Evolutionary conservation across 202 grass and related monocot species (phyloP).

Genomic region (Musa balbisiana): DNA sequence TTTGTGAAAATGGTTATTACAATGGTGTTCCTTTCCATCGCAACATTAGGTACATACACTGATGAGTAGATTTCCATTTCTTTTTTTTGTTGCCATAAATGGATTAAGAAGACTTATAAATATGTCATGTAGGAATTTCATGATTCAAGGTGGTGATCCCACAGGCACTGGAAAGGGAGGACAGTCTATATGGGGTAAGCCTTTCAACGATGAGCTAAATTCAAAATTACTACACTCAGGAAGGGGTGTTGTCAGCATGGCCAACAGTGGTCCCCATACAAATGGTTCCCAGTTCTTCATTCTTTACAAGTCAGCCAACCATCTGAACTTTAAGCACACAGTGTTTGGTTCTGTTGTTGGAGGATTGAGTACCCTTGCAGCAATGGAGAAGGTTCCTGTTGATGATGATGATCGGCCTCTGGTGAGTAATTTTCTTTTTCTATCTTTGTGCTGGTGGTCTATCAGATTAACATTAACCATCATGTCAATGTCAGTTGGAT

Average conservation of each 20-base stretch:
- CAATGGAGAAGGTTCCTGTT: conserved; percentile 92
- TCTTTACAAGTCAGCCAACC: conserved; percentile 80
- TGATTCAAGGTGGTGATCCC: conserved; percentile 99
- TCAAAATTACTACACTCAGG: conserved; percentile 91
- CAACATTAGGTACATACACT: conserved; percentile 53
- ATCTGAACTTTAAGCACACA: conserved; percentile 93
- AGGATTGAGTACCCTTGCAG: conserved; percentile 67
- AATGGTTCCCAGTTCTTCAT: conserved; percentile 98
- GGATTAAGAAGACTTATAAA: neutral
- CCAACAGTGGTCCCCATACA: conserved; percentile 83
- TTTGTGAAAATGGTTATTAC: conserved; percentile 96
- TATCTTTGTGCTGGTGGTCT: neutral
- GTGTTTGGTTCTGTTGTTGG: conserved; percentile 97
- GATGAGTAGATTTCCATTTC: neutral
- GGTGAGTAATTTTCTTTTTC: conserved; percentile 40
- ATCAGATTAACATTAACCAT: neutral
- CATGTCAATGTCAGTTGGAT: too few species aligned
- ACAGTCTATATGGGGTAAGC: conserved; percentile 90
- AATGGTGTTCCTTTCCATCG: conserved; percentile 86
- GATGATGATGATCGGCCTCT: conserved; percentile 80
- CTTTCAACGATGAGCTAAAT: conserved; percentile 89
- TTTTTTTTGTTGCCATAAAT: neutral
- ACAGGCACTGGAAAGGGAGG: conserved; percentile 92
- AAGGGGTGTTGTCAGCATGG: conserved; percentile 91
- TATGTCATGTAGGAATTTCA: conserved; percentile 61